Evolutionary conservation across 2,329 filamentous ascomycete species (phyloP).

Genomic region (Blastomyces parvus): DNA sequence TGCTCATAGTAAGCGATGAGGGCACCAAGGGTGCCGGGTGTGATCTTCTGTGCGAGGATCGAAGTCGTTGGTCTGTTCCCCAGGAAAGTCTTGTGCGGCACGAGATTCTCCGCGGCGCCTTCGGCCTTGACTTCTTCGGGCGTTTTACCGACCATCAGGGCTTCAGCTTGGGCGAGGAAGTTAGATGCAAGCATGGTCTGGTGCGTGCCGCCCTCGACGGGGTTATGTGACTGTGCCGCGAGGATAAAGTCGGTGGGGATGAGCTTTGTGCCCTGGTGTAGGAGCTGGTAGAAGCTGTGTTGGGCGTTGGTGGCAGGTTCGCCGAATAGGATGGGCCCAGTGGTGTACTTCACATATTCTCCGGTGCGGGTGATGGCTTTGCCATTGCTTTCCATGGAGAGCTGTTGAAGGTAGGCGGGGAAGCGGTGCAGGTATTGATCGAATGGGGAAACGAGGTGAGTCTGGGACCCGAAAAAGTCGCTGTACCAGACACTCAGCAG

Average conservation of each 20-base stretch:
- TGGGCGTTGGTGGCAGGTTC: constrained; percentile 98
- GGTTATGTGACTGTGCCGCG: constrained; percentile 94
- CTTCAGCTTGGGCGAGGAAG: constrained; percentile 43
- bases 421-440: constrained; percentile 99
- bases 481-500: constrained; percentile 97
- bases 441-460: constrained; percentile 92
- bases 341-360: constrained; percentile 91
- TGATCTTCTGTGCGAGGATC: constrained; percentile 88
- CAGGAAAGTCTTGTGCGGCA: constrained; percentile 98
- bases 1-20: constrained; percentile 99
- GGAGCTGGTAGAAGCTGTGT: constrained; percentile 99
- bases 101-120: constrained; percentile 46
- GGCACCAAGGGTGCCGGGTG: constrained; percentile 83
- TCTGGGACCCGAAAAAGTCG: constrained; percentile 97
- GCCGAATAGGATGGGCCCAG: constrained; percentile 89
- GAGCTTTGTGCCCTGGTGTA: constrained; percentile 98
- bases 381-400: constrained; percentile 99
- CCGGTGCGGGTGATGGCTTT: constrained; percentile 89
- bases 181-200: constrained; percentile 56
- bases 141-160: constrained; percentile 46
- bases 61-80: constrained; percentile 95
- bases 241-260: constrained; percentile 98
- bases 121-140: constrained; percentile 41
- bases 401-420: constrained; percentile 96
- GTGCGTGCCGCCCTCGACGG: constrained; percentile 81